Conservation (phyloP, 164 flowering plant genomes). For the Aristolochia fimbriata region DNA sequence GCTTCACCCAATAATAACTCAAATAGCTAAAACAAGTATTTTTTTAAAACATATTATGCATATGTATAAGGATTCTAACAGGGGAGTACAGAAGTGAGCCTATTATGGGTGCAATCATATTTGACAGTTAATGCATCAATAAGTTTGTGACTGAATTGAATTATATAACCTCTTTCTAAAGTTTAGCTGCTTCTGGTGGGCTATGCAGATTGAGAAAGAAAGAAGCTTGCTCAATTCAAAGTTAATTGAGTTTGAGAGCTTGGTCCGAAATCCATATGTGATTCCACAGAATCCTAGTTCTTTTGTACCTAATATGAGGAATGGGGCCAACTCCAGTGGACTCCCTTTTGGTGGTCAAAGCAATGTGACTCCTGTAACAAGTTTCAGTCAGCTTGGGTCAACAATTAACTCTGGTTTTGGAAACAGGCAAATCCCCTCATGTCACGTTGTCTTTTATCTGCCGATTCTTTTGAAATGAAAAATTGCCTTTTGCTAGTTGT, state of each 20-base stretch:
- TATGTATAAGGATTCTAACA: too few relatives aligned
- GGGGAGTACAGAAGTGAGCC: too few relatives aligned
- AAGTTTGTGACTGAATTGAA: background rate
- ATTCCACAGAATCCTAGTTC: constrained; percentile 19
- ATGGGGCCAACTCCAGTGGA: constrained; percentile 18
- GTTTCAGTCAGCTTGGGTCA: constrained; percentile 50
- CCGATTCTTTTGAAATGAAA: background rate
- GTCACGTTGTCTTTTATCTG: background rate
- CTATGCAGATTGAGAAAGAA: constrained; percentile 74
- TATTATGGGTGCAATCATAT: too few relatives aligned
- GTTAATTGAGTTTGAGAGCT: constrained; percentile 56
- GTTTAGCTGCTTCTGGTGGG: background rate
- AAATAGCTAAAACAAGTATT: too few relatives aligned
- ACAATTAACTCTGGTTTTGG: constrained; percentile 26
- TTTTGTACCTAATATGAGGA: constrained; percentile 21
- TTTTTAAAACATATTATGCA: too few relatives aligned
- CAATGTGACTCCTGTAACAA: constrained; percentile 36
- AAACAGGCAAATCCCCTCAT: constrained; percentile 26
- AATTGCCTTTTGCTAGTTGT: background rate
- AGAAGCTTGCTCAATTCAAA: constrained; percentile 58
- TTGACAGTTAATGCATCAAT: background rate
- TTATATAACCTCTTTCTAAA: background rate
- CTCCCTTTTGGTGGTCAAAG: constrained; percentile 23
- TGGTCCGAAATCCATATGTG: constrained; percentile 41
- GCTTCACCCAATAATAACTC: too few relatives aligned